These are phyloP conservation scores for Caloboletus firmus DNA, from an alignment of 1,284 basidiomycete species.

Conservation along the genomic window DNA sequence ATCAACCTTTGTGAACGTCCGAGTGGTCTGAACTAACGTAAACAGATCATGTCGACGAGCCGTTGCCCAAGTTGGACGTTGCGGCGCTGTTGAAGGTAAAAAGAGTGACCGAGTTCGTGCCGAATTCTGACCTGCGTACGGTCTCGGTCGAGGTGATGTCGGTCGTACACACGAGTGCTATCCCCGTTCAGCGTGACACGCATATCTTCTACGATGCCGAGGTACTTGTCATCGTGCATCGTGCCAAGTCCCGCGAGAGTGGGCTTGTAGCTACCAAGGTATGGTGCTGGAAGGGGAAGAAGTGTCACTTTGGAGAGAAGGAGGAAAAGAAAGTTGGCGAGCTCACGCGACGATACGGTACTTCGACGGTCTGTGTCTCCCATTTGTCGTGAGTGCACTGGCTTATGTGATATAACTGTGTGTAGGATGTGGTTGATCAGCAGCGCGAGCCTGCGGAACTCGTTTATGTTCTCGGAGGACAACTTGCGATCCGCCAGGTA, in stretches of 20 bases:
- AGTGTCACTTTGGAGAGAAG: conserved; percentile 48
- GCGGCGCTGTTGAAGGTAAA: conserved; percentile 42
- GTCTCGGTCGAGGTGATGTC: conserved; percentile 71
- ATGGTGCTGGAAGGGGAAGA: conserved; percentile 72
- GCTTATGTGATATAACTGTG: background rate
- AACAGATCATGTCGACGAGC: conserved; percentile 44
- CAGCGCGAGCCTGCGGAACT: conserved; percentile 61
- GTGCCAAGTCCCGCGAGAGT: conserved; percentile 59
- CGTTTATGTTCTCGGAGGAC: conserved; percentile 63
- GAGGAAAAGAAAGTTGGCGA: conserved; percentile 68
- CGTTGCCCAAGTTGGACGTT: conserved; percentile 53
- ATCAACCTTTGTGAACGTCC: background rate
- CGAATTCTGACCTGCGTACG: conserved; percentile 46
- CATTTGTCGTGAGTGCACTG: background rate
- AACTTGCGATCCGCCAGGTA: conserved; percentile 67
- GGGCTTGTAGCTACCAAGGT: conserved; percentile 68
- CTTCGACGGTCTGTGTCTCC: conserved; percentile 46
- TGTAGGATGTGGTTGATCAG: conserved; percentile 54
- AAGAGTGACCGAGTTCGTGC: conserved; percentile 23
- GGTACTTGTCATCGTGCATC: conserved; percentile 63
- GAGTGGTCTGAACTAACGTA: background rate
- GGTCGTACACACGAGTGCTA: conserved; percentile 51
- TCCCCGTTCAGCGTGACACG: conserved; percentile 41
- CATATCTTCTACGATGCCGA: conserved; percentile 73
- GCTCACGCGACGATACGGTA: conserved; percentile 68